A percentile compares a stretch with the other conserved stretches of the same genome.
Evolutionary conservation across 2,329 filamentous ascomycete species (phyloP).

Genomic region (Pyrenophora teres): DNA sequence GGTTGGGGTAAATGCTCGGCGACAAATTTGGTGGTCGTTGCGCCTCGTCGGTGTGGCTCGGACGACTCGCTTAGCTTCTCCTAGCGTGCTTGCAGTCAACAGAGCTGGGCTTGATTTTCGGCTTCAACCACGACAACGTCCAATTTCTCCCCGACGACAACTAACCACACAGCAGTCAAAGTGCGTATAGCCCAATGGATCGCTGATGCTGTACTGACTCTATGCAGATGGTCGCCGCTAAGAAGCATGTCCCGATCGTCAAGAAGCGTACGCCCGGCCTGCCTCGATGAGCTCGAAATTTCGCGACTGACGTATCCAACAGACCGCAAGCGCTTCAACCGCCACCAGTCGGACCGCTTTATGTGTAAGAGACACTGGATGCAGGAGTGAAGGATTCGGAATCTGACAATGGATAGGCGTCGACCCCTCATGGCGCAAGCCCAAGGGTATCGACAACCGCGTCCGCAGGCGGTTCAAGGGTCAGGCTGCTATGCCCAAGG

Average conservation of each 20-base stretch:
- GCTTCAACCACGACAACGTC: constrained; percentile 14
- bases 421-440: constrained; percentile 93
- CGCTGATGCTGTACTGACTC: constrained; percentile 28
- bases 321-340: constrained; percentile 94
- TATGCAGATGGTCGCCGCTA: constrained; percentile 91
- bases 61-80: constrained; percentile 26
- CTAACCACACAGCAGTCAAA: constrained; percentile 47
- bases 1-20: not conserved
- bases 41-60: constrained; percentile 17
- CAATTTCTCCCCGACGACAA: constrained; percentile 30
- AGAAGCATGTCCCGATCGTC: constrained; percentile 99
- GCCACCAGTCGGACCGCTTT: constrained; percentile 98
- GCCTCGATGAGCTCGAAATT: constrained; percentile 30
- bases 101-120: constrained; percentile 22
- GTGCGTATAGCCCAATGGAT: constrained; percentile 31
- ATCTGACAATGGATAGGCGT: constrained; percentile 57
- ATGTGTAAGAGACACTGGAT: constrained; percentile 61
- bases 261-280: constrained; percentile 90
- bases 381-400: constrained; percentile 12
- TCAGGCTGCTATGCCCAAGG: constrained; percentile 95
- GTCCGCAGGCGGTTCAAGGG: constrained; percentile 98
- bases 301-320: constrained; percentile 44
- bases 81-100: constrained; percentile 31
- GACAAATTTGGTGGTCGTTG: constrained; percentile 7
- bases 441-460: constrained; percentile 99